Evolutionary conservation across 2,329 filamentous ascomycete species (phyloP), one percentile per base, ranked within the genome.

Genomic region (Chaetomium globosum): DNA sequence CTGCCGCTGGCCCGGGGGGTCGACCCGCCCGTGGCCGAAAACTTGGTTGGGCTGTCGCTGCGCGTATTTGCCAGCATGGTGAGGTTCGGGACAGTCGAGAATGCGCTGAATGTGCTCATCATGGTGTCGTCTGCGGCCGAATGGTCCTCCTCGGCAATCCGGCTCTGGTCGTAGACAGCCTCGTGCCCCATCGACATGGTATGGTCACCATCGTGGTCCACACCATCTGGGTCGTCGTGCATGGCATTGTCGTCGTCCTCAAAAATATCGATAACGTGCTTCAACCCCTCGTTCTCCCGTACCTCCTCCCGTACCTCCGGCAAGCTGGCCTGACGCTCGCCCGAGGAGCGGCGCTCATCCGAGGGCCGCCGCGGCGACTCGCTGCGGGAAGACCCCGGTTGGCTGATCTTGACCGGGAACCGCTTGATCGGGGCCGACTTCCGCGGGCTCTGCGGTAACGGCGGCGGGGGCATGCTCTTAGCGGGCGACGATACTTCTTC

Each of bases 31-130:
- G 75, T 71, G 67, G 69, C 77, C 68, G 78, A 80, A 71, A 77
- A 76, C 72, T 86, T 89, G 28, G 81, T 80, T 16, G 88, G 87
- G 51, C 83, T 89, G 67, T 89, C 86, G 63, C 88, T 87, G 62
- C 72, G 68, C 71, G 95, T 79, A 68, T 87, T 88, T 9, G 91
- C 89, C 73, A 96, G 92, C 72, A 89, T 88, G 23, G 92, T 95
- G 86, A 95, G 87, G 72, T 94, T 92, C 6, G 92, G 92, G 61
- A 97, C 87, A 9, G 92, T 92, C 1, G 94, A 97, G 77, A 97
- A 97, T 13, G 85, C 87, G 80, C 92, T 97, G 75, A 96, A 90
- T 3, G 89, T 89, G 82, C 92, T 97, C 76, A 92, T 82, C 85
- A 89, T 79, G 53, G 88, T 90, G 71, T 92, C 89, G 69, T 92